A percentile compares a stretch with the other conserved stretches of the same genome.
These are phyloP conservation scores for Pestalotiopsis sp. DNA, from an alignment of 2,329 filamentous ascomycete genomes.

Conservation along the genomic window DNA sequence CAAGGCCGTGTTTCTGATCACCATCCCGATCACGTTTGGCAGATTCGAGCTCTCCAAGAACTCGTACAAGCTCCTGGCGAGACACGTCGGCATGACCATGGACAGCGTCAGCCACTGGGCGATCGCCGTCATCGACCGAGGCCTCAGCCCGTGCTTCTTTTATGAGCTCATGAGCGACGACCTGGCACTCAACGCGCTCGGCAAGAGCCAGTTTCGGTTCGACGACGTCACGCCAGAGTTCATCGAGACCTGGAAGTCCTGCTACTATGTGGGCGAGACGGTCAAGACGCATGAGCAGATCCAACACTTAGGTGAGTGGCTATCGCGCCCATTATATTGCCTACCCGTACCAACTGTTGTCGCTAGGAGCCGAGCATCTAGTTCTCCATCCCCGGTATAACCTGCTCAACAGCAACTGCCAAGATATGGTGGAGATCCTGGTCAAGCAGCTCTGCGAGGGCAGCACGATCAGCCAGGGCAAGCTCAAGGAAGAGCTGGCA, in stretches of 20 bases:
- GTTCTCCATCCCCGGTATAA: slow-evolving; percentile 32
- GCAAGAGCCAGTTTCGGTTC: slow-evolving; percentile 31
- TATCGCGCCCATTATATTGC: background rate
- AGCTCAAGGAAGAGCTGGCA: slow-evolving; percentile 32
- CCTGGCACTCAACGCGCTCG: slow-evolving; percentile 26
- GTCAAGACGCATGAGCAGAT: slow-evolving; percentile 32
- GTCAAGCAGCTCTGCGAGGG: slow-evolving; percentile 33
- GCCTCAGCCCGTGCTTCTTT: slow-evolving; percentile 24
- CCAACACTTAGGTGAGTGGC: slow-evolving; percentile 27
- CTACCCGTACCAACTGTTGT: background rate
- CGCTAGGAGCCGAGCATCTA: slow-evolving; percentile 27
- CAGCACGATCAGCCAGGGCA: slow-evolving; percentile 32
- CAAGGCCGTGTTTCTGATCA: slow-evolving; percentile 31
- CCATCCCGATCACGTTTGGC: slow-evolving; percentile 30
- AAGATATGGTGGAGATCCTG: slow-evolving; percentile 33
- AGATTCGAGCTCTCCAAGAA: slow-evolving; percentile 28
- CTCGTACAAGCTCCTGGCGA: slow-evolving; percentile 28
- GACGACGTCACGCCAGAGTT: slow-evolving; percentile 30
- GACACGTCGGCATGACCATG: slow-evolving; percentile 31
- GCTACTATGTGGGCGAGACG: slow-evolving; percentile 35
- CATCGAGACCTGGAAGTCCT: slow-evolving; percentile 30
- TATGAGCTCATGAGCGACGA: slow-evolving; percentile 36
- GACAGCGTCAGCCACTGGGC: slow-evolving; percentile 32
- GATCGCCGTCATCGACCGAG: slow-evolving; percentile 29
- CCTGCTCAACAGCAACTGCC: slow-evolving; percentile 33